Evolutionary conservation across 2,329 filamentous ascomycete species (phyloP), one percentile per base, ranked within the genome.

Genomic region (Colletotrichum sublineola): DNA sequence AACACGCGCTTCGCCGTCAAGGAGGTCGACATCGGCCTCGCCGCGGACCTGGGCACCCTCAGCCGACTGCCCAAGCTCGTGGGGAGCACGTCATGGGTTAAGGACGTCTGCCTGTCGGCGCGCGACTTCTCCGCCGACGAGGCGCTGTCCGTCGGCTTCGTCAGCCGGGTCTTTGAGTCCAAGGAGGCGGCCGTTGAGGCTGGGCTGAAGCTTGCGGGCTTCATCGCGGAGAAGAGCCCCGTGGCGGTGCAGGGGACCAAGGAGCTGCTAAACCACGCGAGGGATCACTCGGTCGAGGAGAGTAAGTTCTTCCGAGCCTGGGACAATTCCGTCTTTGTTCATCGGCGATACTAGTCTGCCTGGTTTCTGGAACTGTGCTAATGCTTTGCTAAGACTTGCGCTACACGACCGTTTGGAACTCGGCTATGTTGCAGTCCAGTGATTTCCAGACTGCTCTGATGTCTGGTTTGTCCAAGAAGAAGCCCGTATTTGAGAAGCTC

Each of bases 321-420:
- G 12, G 36, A 11, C 38, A 33, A 63, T 20, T 11, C 12, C 31
- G 48, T 33, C 38, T 48, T 15, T 36, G 42, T 36, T 50, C 31
- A 42, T 20, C 15, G 20, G n/a, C 29, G 24, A 18, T 31, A 9
- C 50, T 31, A 15, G 4, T 40, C 42, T 57, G 36, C 14, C 50
- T 44, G 31, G 14, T 64, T 42, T 52, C 7, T 36, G 8, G 12
- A 33, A 12, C 29, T 20, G n/a, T 69, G 40, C 70, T 73, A 33
- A 73, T 36, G 5, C 40, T 36, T 31, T 12, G 24, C 52, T 12
- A 74, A 92, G 90, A 91, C 58, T 83, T 98, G 80, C 89, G 90
- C 70, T 98, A 97, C 81, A 97, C 95, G 5, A 88, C 90, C 14
- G 87, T 96, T 1, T 98, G 95, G 96, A 98, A 98, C 79, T 89